Percentiles rank a stretch among this genome's conserved stretches.
Conservation (phyloP, 345 rosid species). For the Aurinia saxatilis region DNA sequence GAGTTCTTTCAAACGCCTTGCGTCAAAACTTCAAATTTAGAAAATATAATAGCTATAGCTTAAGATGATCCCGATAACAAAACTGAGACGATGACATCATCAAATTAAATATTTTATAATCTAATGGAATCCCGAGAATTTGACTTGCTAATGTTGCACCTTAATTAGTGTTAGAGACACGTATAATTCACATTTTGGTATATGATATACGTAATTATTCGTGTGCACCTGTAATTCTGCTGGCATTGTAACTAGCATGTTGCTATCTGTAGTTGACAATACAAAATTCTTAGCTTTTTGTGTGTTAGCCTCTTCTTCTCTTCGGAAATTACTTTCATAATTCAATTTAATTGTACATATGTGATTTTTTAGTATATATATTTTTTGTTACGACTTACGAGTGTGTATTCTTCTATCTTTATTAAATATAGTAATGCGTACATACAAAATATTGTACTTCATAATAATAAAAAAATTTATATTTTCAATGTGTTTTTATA, state of each 20-base stretch:
- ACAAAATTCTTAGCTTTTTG: neutral
- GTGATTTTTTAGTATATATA: too few relatives aligned
- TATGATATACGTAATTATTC: neutral
- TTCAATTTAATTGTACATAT: too few relatives aligned
- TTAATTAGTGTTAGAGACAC: neutral
- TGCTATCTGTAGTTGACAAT: neutral
- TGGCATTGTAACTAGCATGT: slow-evolving; percentile 20
- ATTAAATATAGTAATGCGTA: neutral
- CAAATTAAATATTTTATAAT: neutral
- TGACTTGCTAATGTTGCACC: slow-evolving; percentile 1
- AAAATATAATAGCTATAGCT: neutral
- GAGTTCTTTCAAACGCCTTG: too few relatives aligned
- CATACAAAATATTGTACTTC: too few relatives aligned
- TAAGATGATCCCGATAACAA: neutral
- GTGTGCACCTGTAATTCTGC: slow-evolving; percentile 18
- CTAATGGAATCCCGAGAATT: slow-evolving; percentile 11
- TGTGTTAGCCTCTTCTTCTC: neutral
- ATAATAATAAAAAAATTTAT: too few relatives aligned
- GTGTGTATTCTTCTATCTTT: neutral
- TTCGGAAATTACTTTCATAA: neutral
- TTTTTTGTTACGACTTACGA: too few relatives aligned
- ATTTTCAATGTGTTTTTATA: too few relatives aligned
- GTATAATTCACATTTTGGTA: slow-evolving; percentile 10
- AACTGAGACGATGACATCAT: slow-evolving; percentile 7
- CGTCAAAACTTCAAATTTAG: neutral